These are phyloP conservation scores for Incumbomyces delicatus DNA, from an alignment of 2,329 filamentous ascomycete species.

Conservation along the genomic window DNA sequence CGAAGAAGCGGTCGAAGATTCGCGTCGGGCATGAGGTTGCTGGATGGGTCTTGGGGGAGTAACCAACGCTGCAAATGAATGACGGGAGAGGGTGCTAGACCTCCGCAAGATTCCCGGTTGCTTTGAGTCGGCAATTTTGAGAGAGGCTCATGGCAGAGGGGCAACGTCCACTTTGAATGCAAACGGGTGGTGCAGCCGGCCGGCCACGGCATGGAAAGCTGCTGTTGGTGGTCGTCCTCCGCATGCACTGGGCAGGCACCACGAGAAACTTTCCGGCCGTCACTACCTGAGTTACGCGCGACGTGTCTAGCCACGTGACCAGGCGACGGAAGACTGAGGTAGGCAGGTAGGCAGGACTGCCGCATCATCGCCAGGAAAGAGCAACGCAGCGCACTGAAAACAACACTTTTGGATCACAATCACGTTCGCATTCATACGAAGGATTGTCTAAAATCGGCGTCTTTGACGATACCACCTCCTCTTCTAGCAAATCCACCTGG, in stretches of 20 bases:
- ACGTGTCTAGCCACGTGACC: constrained; percentile 2
- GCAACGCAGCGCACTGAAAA: not conserved
- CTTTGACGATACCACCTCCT: too few relatives aligned
- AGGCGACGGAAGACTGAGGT: not conserved
- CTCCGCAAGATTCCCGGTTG: constrained; percentile 32
- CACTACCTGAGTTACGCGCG: not conserved
- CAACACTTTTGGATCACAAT: not conserved
- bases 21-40: constrained; percentile 28
- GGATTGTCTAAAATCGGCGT: too few relatives aligned
- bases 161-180: not conserved
- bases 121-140: constrained; percentile 38
- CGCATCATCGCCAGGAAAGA: not conserved
- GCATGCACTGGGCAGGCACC: not conserved
- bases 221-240: not conserved
- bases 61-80: constrained; percentile 30
- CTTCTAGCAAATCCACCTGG: too few relatives aligned
- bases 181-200: too few relatives aligned
- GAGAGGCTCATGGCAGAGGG: constrained; percentile 3
- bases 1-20: constrained; percentile 24
- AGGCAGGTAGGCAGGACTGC: not conserved
- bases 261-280: too few relatives aligned
- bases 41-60: constrained; percentile 27
- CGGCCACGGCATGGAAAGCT: not conserved
- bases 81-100: constrained; percentile 33
- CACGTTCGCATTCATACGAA: too few relatives aligned